A percentile compares a stretch with the other conserved stretches of the same genome.
These are phyloP conservation scores for Saccharomyces hybrid DNA, from an alignment of 1,139 yeast genomes.

Conservation along the genomic window DNA sequence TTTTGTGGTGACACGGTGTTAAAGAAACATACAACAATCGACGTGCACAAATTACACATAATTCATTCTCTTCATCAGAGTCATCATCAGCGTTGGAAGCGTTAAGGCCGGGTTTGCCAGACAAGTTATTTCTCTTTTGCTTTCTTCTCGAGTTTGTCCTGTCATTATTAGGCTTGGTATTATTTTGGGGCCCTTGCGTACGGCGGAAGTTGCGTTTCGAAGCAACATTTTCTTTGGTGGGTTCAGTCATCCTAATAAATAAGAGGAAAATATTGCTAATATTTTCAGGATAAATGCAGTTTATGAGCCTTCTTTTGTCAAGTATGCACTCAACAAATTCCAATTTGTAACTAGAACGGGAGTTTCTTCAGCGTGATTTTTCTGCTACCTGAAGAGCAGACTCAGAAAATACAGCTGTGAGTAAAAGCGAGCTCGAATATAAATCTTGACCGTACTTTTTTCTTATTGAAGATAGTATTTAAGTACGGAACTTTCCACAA, in stretches of 20 bases:
- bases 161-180: neutral
- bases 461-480: neutral
- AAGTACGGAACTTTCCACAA: neutral
- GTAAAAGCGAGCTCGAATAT: neutral
- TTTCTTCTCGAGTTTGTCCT: neutral
- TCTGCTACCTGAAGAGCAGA: neutral
- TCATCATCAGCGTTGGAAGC: conserved; percentile 11
- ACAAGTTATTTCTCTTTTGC: conserved; percentile 2
- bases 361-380: neutral
- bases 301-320: neutral
- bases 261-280: neutral
- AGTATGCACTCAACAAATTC: neutral
- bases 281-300: neutral
- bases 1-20: conserved; percentile 76
- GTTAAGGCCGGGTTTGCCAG: neutral
- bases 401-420: neutral
- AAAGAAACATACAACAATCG: conserved; percentile 53
- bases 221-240: neutral
- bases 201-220: conserved; percentile 33
- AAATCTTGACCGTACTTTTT: neutral
- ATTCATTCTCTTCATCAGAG: conserved; percentile 34
- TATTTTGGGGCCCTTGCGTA: conserved; percentile 12
- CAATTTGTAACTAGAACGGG: neutral
- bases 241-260: neutral
- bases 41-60: conserved; percentile 83